Percentiles rank a stretch among this genome's conserved stretches.
phyloP scores from a whole-genome alignment of 768 basidiomycete genomes.

The Calocybe indica region DNA sequence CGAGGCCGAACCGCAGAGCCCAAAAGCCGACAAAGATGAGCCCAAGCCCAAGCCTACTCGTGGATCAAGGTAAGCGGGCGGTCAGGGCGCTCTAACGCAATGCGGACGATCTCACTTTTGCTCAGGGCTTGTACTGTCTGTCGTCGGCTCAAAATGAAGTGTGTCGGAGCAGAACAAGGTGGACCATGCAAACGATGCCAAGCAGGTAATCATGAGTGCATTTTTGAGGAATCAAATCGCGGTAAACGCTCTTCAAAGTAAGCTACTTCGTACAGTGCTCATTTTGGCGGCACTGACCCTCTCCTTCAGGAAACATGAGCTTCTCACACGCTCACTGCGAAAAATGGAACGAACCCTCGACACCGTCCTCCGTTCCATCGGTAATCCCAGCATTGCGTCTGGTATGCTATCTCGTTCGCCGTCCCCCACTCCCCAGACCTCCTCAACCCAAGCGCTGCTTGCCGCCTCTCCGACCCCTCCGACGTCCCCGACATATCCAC shows the following conservation, averaged over 20 bases:
- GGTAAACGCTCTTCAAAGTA: conserved; percentile 88
- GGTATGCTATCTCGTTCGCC: conserved; percentile 81
- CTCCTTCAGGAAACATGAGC: conserved; percentile 68
- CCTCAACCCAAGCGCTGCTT: conserved; percentile 53
- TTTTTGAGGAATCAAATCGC: conserved; percentile 95
- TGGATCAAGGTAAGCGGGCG: conserved; percentile 63
- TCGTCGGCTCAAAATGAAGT: conserved; percentile 90
- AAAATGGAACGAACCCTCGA: conserved; percentile 95
- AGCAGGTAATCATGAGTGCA: conserved; percentile 79
- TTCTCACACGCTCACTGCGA: conserved; percentile 71
- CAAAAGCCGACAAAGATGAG: conserved; percentile 54
- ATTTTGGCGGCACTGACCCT: conserved; percentile 13
- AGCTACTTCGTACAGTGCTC: conserved; percentile 12
- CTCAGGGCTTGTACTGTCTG: conserved; percentile 89
- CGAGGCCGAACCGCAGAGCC: conserved; percentile 47
- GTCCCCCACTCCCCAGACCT: conserved; percentile 54
- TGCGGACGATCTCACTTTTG: conserved; percentile 6
- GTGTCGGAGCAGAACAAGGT: conserved; percentile 84
- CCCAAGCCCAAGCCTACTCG: conserved; percentile 78
- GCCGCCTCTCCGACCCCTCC: conserved; percentile 45
- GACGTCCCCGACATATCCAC: conserved; percentile 27
- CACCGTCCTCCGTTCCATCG: conserved; percentile 83
- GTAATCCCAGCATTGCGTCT: conserved; percentile 72
- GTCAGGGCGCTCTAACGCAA: not conserved
- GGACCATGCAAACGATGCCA: conserved; percentile 88